A percentile compares a stretch with the other conserved stretches of the same genome.
phyloP scores from a whole-genome alignment of 257 asterid species.

The Handroanthus guayacan region DNA sequence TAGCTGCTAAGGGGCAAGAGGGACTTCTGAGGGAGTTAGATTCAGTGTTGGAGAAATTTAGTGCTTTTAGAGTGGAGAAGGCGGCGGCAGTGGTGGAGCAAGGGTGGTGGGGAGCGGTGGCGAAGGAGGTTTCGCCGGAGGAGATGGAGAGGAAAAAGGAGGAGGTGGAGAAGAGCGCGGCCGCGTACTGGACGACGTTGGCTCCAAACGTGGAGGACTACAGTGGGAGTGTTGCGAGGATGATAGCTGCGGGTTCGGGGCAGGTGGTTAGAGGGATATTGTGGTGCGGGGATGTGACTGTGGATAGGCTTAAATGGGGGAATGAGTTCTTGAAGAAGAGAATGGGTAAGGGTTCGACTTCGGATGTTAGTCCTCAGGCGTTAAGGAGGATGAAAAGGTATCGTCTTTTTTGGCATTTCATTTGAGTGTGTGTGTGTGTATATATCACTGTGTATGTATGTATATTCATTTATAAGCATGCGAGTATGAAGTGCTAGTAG shows the following conservation, averaged over 20 bases:
- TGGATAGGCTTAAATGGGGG: conserved; percentile 86
- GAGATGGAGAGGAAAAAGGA: conserved; percentile 64
- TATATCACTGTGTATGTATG: no score
- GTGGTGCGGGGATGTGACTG: conserved; percentile 94
- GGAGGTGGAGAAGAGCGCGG: conserved; percentile 75
- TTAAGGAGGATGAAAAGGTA: conserved; percentile 80
- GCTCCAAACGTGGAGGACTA: conserved; percentile 99
- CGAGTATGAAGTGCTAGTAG: no score
- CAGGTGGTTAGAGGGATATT: conserved; percentile 86
- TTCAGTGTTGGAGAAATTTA: conserved; percentile 56
- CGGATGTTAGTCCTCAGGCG: conserved; percentile 70
- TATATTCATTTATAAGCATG: no score
- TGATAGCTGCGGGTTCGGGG: conserved; percentile 90
- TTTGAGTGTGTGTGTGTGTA: no score
- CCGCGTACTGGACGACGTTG: conserved; percentile 90
- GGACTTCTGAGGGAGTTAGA: conserved; percentile 60
- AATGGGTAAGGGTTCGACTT: conserved; percentile 46
- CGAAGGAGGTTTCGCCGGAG: conserved; percentile 64
- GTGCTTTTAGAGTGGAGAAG: conserved; percentile 71
- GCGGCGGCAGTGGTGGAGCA: conserved; percentile 57
- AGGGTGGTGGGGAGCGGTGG: conserved; percentile 70
- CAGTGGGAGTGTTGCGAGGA: conserved; percentile 60
- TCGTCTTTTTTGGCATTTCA: background rate
- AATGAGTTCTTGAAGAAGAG: conserved; percentile 70
- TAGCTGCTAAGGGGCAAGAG: conserved; percentile 80